Conservation (phyloP, 2,329 filamentous ascomycete genomes). For the Colletotrichum phormii region DNA sequence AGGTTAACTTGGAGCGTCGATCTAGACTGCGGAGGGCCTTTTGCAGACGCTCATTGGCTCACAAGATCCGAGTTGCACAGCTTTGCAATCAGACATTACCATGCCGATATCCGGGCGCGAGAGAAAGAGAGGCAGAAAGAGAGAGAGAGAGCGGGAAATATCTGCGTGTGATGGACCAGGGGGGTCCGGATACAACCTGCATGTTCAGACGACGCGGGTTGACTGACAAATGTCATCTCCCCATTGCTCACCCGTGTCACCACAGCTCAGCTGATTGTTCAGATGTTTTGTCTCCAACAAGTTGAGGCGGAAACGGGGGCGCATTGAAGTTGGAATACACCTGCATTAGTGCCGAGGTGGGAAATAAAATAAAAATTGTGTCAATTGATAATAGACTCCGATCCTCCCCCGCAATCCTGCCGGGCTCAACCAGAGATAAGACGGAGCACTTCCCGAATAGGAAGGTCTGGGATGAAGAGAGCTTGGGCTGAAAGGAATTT, state of each 20-base stretch:
- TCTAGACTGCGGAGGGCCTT: slow-evolving; percentile 2
- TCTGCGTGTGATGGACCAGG: background rate
- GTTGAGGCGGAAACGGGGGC: slow-evolving; percentile 3
- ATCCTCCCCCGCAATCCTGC: slow-evolving; percentile 20
- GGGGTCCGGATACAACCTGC: no score
- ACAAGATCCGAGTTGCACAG: background rate
- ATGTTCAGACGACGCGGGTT: slow-evolving; percentile 11
- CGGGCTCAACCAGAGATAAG: slow-evolving; percentile 27
- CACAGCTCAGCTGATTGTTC: background rate
- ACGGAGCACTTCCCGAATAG: slow-evolving; percentile 19
- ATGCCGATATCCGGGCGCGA: slow-evolving; percentile 13
- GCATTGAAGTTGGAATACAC: slow-evolving; percentile 24
- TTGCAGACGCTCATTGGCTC: slow-evolving; percentile 7
- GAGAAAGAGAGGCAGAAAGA: background rate
- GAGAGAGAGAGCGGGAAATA: background rate
- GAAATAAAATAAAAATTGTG: background rate
- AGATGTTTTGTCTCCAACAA: background rate
- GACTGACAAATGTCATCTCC: background rate
- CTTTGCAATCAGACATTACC: background rate
- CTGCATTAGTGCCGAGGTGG: slow-evolving; percentile 23
- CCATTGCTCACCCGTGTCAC: background rate
- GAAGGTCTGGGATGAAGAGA: slow-evolving; percentile 14
- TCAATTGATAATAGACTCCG: background rate
- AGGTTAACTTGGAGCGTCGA: background rate
- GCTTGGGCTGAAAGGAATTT: background rate